These are phyloP conservation scores for Urostyla sp. DNA, from an alignment of 73 alveolate species.

Conservation along the genomic window DNA sequence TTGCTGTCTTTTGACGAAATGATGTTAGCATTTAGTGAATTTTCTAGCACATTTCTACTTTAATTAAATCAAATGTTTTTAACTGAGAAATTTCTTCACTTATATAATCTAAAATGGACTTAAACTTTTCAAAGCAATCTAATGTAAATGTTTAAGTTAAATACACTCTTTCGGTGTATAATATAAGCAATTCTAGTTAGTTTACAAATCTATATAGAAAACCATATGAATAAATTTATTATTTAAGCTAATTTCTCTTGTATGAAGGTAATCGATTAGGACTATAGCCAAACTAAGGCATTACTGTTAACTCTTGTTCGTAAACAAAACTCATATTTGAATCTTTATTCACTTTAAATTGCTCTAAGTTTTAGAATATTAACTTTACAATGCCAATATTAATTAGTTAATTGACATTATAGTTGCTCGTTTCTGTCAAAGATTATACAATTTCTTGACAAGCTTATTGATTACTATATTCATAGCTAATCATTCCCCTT, in stretches of 20 bases:
- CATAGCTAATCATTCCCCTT: too few relatives aligned
- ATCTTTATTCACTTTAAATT: slow-evolving; percentile 14
- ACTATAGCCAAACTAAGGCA: neutral
- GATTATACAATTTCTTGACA: slow-evolving; percentile 12
- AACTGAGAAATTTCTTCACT: neutral
- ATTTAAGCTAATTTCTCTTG: neutral
- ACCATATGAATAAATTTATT: slow-evolving; percentile 13
- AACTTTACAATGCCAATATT: slow-evolving; percentile 6
- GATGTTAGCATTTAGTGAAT: neutral
- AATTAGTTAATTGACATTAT: slow-evolving; percentile 4
- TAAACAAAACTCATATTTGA: neutral
- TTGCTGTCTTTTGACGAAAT: too few relatives aligned
- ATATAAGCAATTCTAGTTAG: slow-evolving; percentile 5
- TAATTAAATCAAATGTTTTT: slow-evolving; percentile 8
- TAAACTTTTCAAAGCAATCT: slow-evolving; percentile 15
- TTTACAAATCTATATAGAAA: neutral
- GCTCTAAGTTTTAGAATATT: neutral
- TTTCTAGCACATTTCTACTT: neutral
- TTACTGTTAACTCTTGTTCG: neutral
- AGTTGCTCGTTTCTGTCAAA: neutral
- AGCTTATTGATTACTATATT: too few relatives aligned
- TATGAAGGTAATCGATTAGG: neutral
- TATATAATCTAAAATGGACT: neutral
- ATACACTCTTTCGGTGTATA: neutral
- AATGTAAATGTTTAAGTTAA: slow-evolving; percentile 7